Conservation (phyloP, 352 stramenopile genomes). For the Globisporangium cystogenes region DNA sequence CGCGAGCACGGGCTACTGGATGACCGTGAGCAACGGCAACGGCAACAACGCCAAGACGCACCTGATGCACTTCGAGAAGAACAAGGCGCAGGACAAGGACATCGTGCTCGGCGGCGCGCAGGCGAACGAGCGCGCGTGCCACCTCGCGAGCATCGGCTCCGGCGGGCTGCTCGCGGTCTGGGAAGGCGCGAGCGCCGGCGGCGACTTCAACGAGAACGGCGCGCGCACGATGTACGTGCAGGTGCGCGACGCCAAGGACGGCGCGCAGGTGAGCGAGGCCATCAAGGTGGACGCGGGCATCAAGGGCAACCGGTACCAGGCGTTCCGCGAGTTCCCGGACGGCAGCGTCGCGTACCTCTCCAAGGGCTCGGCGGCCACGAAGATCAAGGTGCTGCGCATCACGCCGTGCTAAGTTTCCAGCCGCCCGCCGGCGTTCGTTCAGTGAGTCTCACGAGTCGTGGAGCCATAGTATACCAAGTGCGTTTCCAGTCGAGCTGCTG, state of each 20-base stretch:
- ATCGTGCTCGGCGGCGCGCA: slow-evolving; percentile 43
- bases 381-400: slow-evolving; percentile 47
- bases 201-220: slow-evolving; percentile 22
- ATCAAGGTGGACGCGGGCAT: slow-evolving; percentile 35
- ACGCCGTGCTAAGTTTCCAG: slow-evolving; percentile 34
- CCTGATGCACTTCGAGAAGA: slow-evolving; percentile 50
- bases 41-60: slow-evolving; percentile 45
- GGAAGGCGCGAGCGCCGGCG: slow-evolving; percentile 34
- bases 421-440: too few species aligned
- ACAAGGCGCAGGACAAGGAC: slow-evolving; percentile 35
- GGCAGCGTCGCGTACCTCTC: slow-evolving; percentile 49
- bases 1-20: slow-evolving; percentile 48
- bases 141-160: slow-evolving; percentile 32
- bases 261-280: slow-evolving; percentile 33
- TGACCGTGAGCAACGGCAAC: slow-evolving; percentile 48
- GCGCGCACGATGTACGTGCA: slow-evolving; percentile 45
- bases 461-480: too few species aligned
- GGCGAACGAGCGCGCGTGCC: slow-evolving; percentile 44
- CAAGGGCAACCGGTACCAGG: slow-evolving; percentile 60
- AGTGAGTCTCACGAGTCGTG: neutral
- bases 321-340: slow-evolving; percentile 42
- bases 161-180: slow-evolving; percentile 40
- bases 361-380: slow-evolving; percentile 28
- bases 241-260: slow-evolving; percentile 33
- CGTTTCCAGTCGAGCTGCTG: too few species aligned